Evolutionary conservation across 768 basidiomycete genomes (phyloP), one percentile per base, ranked within the genome.

Genomic region (Collybia sordida): DNA sequence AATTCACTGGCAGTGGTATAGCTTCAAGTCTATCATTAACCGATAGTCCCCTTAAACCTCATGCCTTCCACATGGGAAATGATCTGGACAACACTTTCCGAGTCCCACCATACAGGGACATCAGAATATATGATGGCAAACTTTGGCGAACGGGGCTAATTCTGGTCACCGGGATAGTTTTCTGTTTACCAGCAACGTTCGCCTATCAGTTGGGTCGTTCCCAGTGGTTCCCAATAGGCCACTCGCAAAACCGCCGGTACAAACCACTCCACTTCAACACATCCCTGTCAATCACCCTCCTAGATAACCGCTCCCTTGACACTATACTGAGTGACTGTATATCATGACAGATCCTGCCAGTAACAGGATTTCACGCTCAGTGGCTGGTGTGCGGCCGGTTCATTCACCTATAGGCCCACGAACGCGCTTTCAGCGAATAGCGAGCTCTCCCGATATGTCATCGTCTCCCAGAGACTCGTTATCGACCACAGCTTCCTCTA

Each of bases 291-390:
- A 42, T 40, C 42, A 19, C 22, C 36, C 24, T 39, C 22, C 25
- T 45, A 27, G 15, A 39, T 17, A 19, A 35, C 47, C 45, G 37
- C 42, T 25, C 41, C 38, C 21, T n/a, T 21, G 39, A 18, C 23
- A 44, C 21, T 36, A 40, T 24, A 38, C 42, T 38, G 18, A 38
- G 35, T 44, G 53, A 24, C 37, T 35, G 21, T 12, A 12, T 12
- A 36, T 35, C 50, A 62, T 68, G 64, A 61, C 68, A 63, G 69
- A 68, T 57, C 57, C 58, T 53, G 59, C 59, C 58, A 63, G 18
- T 7, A 21, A 50, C 28, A 54, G 53, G 22, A 39, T 56, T 19
- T 55, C 57, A 15, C 57, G 59, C 25, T 48, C 51, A 55, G 14
- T 49, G 43, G n/a, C 35, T 21, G 35, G 52, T 57, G 47, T 53